Conservation (phyloP, 1,139 yeast species). For the Geotrichum australiense region DNA sequence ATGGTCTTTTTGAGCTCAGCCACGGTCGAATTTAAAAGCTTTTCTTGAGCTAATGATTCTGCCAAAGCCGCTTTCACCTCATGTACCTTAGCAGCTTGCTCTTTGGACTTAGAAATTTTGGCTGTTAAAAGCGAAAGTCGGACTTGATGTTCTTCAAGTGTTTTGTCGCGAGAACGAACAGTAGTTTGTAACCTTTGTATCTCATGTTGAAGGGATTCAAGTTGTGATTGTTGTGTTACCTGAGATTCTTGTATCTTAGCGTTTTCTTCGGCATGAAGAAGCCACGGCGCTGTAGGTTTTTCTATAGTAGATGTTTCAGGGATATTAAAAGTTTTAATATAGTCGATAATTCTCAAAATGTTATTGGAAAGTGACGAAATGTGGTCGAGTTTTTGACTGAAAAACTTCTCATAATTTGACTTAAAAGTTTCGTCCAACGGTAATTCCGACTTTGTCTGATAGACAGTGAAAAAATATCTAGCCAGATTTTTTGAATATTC, state of each 20-base stretch:
- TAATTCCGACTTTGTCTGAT: background rate
- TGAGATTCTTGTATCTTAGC: slow-evolving; percentile 20
- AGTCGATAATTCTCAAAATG: background rate
- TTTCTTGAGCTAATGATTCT: slow-evolving; percentile 26
- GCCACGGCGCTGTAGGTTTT: slow-evolving; percentile 24
- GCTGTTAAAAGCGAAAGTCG: slow-evolving; percentile 41
- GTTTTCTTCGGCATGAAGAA: slow-evolving; percentile 19
- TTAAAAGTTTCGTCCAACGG: background rate
- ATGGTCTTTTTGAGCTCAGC: slow-evolving; percentile 22
- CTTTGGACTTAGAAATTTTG: slow-evolving; percentile 37
- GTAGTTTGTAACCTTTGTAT: slow-evolving; percentile 24
- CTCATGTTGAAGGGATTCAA: slow-evolving; percentile 24
- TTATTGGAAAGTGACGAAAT: background rate
- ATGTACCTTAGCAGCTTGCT: slow-evolving; percentile 32
- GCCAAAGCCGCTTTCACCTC: slow-evolving; percentile 29
- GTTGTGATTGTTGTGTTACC: slow-evolving; percentile 21
- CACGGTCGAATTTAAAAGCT: slow-evolving; percentile 24
- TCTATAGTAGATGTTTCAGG: background rate
- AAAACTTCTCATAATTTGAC: background rate
- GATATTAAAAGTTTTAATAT: background rate
- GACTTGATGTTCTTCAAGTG: slow-evolving; percentile 41
- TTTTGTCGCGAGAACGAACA: slow-evolving; percentile 34
- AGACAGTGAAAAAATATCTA: slow-evolving; percentile 4
- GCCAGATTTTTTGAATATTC: slow-evolving; percentile 11
- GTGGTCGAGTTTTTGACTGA: background rate